These are phyloP conservation scores for Endogone sp. DNA, from an alignment of 192 early-diverging fungal genomes.

Conservation along the genomic window DNA sequence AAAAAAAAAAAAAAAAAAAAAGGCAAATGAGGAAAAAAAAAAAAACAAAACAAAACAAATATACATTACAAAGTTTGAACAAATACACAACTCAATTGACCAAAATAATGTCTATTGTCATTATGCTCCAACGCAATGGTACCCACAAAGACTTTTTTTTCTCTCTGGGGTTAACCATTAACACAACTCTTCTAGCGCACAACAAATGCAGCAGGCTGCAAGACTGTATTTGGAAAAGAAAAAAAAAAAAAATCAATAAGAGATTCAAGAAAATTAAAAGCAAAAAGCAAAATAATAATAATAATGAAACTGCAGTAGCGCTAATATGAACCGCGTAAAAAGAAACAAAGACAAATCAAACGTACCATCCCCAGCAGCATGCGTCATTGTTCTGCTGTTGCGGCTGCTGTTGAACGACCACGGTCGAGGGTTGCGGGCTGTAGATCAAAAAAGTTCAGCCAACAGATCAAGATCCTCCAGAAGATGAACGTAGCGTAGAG, in stretches of 20 bases:
- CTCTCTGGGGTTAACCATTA: no score
- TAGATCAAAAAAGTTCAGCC: neutral
- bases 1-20: no score
- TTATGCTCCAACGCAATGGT: no score
- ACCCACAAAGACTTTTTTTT: no score
- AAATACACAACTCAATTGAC: no score
- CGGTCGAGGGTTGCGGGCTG: conserved; percentile 19
- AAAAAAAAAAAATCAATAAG: conserved; percentile 7
- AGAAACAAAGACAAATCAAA: neutral
- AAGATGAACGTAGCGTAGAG: conserved; percentile 7
- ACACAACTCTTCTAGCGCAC: conserved; percentile 4
- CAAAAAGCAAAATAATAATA: no score
- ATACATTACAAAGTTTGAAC: no score
- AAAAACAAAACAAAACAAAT: no score
- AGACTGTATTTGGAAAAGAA: neutral
- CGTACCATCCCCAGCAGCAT: conserved; percentile 26
- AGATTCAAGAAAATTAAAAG: neutral
- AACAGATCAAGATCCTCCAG: no score
- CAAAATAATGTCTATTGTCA: no score
- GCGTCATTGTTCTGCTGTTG: conserved; percentile 15
- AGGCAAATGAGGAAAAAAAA: no score
- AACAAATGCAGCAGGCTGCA: conserved; percentile 1
- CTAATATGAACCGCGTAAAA: neutral
- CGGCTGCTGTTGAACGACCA: conserved; percentile 21
- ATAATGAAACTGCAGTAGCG: no score